A percentile compares a stretch with the other conserved stretches of the same genome.
Conservation (phyloP, 2,329 filamentous ascomycete species). For the Tolypocladium ovalisporum region DNA sequence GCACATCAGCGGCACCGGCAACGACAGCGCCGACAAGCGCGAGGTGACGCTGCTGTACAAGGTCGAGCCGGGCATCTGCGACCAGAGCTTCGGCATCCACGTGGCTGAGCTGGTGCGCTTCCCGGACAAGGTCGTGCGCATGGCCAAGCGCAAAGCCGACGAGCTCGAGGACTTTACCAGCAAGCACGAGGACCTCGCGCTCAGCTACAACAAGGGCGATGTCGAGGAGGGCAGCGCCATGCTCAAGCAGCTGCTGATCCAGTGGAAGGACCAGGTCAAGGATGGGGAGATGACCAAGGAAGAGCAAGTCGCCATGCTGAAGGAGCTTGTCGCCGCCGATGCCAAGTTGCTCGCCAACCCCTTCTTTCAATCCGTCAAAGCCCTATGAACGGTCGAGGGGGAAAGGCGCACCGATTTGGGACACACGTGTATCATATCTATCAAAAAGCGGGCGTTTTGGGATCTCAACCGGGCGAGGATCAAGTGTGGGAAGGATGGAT, state of each 20-base stretch:
- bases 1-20: constrained; percentile 57
- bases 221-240: constrained; percentile 79
- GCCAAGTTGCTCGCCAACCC: constrained; percentile 51
- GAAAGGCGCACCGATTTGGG: background rate
- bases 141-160: constrained; percentile 98
- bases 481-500: background rate
- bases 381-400: constrained; percentile 26
- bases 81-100: constrained; percentile 97
- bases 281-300: constrained; percentile 52
- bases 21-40: constrained; percentile 41
- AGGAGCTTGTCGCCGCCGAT: constrained; percentile 66
- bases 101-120: constrained; percentile 95
- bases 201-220: constrained; percentile 67
- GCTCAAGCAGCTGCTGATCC: constrained; percentile 70
- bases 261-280: constrained; percentile 73
- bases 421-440: background rate
- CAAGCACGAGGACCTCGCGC: constrained; percentile 54
- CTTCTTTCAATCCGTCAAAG: constrained; percentile 59
- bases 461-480: background rate
- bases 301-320: constrained; percentile 69
- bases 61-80: constrained; percentile 88
- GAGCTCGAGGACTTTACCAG: constrained; percentile 92
- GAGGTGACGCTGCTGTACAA: constrained; percentile 96
- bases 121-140: constrained; percentile 91
- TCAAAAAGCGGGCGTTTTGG: background rate